Evolutionary conservation across 768 basidiomycete genomes (phyloP).

Genomic region (Boletus rubescentipes): DNA sequence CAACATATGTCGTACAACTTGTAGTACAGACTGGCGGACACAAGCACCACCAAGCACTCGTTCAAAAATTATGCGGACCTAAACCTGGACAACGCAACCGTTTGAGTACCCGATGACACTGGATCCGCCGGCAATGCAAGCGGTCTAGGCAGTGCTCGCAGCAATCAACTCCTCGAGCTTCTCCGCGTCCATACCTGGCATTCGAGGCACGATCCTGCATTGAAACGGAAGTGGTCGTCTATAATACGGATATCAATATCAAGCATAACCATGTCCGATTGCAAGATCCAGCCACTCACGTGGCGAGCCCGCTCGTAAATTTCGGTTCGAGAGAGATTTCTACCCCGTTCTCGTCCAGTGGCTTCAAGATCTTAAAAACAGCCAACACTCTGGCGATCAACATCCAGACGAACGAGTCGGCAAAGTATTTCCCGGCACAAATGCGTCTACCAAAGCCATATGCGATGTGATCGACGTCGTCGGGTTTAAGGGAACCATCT

Average conservation of each 20-base stretch:
- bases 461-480: conserved; percentile 3
- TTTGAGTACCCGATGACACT: no score
- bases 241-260: background rate
- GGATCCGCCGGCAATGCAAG: no score
- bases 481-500: conserved; percentile 18
- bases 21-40: no score
- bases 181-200: background rate
- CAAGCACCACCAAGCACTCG: no score
- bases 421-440: conserved; percentile 24
- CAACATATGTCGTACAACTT: no score
- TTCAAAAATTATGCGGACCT: no score
- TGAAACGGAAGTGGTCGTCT: conserved; percentile 9
- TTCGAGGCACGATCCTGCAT: conserved; percentile 5
- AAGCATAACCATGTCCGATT: no score
- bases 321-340: conserved; percentile 17
- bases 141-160: background rate
- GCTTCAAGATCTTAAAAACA: background rate
- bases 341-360: background rate
- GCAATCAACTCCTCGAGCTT: conserved; percentile 6
- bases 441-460: conserved; percentile 30
- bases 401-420: conserved; percentile 19
- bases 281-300: conserved; percentile 1
- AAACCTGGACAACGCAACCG: no score
- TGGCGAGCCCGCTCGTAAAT: conserved; percentile 6
- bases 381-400: conserved; percentile 14